Percentiles rank a stretch among this genome's conserved stretches.
These are phyloP conservation scores for Pulveroboletus sp. DNA, from an alignment of 768 basidiomycete genomes.

Conservation along the genomic window DNA sequence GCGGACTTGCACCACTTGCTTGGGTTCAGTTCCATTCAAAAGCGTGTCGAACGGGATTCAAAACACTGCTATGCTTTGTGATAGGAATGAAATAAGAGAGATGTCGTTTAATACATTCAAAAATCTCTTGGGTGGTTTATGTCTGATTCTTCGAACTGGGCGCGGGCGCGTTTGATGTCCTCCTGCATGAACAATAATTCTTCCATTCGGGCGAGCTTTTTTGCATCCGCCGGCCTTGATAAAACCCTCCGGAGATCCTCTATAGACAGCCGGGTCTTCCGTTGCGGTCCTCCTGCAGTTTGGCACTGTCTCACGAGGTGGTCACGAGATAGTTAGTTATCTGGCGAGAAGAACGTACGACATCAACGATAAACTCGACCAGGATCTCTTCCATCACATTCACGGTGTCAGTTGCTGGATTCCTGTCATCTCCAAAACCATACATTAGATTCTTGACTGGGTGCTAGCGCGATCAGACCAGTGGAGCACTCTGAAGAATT, in stretches of 20 bases:
- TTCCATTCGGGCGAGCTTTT: slow-evolving; percentile 89
- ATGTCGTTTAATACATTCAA: slow-evolving; percentile 19
- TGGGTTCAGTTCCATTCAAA: background rate
- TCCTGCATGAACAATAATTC: slow-evolving; percentile 91
- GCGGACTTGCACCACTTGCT: background rate
- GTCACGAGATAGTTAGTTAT: slow-evolving; percentile 1
- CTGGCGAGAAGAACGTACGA: slow-evolving; percentile 50
- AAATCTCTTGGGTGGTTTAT: slow-evolving; percentile 45
- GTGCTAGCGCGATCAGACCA: slow-evolving; percentile 10
- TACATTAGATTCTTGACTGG: slow-evolving; percentile 85
- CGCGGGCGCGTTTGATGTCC: slow-evolving; percentile 84
- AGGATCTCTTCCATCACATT: slow-evolving; percentile 93
- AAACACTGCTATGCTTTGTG: slow-evolving; percentile 1
- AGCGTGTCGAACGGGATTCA: background rate
- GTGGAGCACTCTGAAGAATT: background rate
- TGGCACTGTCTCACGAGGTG: slow-evolving; percentile 50
- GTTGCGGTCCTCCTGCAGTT: slow-evolving; percentile 62
- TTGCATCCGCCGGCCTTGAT: slow-evolving; percentile 81
- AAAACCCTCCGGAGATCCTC: slow-evolving; percentile 81
- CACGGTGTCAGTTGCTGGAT: slow-evolving; percentile 83
- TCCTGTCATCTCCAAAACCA: slow-evolving; percentile 88
- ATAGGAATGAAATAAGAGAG: background rate
- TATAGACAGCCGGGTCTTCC: slow-evolving; percentile 72
- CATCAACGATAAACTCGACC: slow-evolving; percentile 84
- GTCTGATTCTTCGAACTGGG: slow-evolving; percentile 64